These are phyloP conservation scores for Phalaenopsis hybrid DNA, from an alignment of 116 monocot species.

Conservation along the genomic window DNA sequence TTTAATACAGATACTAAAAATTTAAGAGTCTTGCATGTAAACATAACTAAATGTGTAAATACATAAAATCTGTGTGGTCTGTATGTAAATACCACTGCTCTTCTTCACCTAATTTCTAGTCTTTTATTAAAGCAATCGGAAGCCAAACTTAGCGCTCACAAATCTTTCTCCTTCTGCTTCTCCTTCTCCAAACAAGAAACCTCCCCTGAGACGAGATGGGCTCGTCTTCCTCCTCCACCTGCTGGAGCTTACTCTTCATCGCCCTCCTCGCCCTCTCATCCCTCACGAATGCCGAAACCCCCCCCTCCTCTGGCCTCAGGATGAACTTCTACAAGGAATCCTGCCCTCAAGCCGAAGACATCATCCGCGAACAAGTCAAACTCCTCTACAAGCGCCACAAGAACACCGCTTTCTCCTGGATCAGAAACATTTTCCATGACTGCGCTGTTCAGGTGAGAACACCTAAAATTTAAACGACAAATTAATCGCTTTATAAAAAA, in stretches of 20 bases:
- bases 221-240: slow-evolving; percentile 13
- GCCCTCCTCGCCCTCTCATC: slow-evolving; percentile 33
- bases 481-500: background rate
- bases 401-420: slow-evolving; percentile 98
- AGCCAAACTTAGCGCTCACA: background rate
- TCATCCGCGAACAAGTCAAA: slow-evolving; percentile 74
- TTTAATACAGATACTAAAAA: too few species aligned
- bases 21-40: too few species aligned
- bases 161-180: background rate
- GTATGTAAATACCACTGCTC: background rate
- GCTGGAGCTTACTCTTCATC: slow-evolving; percentile 28
- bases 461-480: background rate
- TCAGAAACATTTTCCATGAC: slow-evolving; percentile 94
- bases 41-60: too few species aligned
- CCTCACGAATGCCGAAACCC: slow-evolving; percentile 5
- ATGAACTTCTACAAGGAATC: slow-evolving; percentile 88
- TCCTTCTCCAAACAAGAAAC: background rate
- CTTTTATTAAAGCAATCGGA: background rate
- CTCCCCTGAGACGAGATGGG: background rate
- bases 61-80: too few species aligned
- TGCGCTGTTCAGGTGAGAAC: slow-evolving; percentile 67
- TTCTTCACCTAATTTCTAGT: background rate
- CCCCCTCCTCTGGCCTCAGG: slow-evolving; percentile 35
- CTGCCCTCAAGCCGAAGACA: slow-evolving; percentile 87
- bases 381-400: slow-evolving; percentile 91